These are phyloP conservation scores for Saksenaea oblongispora DNA, from an alignment of 371 early-diverging fungal species.

Conservation along the genomic window DNA sequence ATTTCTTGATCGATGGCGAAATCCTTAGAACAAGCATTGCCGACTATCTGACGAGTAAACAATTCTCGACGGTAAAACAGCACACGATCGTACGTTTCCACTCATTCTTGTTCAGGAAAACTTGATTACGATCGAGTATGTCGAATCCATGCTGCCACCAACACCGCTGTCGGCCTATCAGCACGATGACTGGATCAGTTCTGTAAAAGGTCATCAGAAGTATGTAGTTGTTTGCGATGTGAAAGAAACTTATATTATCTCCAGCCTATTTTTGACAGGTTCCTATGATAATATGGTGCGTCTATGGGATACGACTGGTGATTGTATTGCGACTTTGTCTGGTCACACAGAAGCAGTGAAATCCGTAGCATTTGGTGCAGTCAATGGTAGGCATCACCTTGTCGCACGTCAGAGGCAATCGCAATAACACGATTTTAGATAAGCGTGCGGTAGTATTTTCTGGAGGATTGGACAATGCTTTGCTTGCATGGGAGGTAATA, in stretches of 20 bases:
- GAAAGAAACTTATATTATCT: not conserved
- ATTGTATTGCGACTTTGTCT: slow-evolving; percentile 67
- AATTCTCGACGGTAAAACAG: slow-evolving; percentile 72
- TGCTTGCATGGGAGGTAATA: slow-evolving; percentile 1
- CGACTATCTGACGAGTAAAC: slow-evolving; percentile 68
- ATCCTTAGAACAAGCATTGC: slow-evolving; percentile 79
- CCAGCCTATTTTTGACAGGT: slow-evolving; percentile 72
- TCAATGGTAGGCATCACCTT: slow-evolving; percentile 18
- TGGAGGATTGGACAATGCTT: not conserved
- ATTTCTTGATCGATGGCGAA: slow-evolving; percentile 89
- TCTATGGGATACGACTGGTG: slow-evolving; percentile 79
- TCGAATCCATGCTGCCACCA: slow-evolving; percentile 89
- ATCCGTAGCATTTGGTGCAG: slow-evolving; percentile 40
- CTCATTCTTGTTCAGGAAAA: slow-evolving; percentile 66
- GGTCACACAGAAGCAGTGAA: slow-evolving; percentile 81
- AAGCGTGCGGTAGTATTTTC: not conserved
- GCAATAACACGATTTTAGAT: not conserved
- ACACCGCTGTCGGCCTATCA: slow-evolving; percentile 70
- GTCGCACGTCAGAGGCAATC: not conserved
- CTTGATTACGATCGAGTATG: slow-evolving; percentile 85
- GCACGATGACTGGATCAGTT: slow-evolving; percentile 95
- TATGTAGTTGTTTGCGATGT: slow-evolving; percentile 1
- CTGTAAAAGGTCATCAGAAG: slow-evolving; percentile 56
- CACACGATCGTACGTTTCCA: not conserved
- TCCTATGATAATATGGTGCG: slow-evolving; percentile 85